Evolutionary conservation across 306 rosid species (phyloP).

Genomic region (Cicer arietinum): DNA sequence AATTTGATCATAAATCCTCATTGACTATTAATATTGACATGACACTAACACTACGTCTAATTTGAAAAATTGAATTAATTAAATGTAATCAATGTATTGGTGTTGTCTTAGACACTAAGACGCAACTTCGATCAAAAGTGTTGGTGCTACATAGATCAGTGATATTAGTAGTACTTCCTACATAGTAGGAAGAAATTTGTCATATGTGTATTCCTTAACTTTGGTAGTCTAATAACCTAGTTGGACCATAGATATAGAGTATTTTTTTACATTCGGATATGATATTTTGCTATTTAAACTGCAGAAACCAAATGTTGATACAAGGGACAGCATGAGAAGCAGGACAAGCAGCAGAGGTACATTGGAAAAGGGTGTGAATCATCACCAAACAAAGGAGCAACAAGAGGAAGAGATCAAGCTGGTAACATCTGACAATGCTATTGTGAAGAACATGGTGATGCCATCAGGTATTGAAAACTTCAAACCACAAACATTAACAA

Average conservation of each 20-base stretch:
- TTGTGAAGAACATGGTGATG: constrained; percentile 48
- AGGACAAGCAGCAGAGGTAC: constrained; percentile 45
- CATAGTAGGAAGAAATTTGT: too few species aligned
- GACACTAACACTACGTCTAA: too few species aligned
- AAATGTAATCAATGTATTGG: too few species aligned
- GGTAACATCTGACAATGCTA: constrained; percentile 43
- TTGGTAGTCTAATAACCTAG: not conserved
- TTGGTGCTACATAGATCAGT: too few species aligned
- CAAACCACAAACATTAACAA: constrained; percentile 67
- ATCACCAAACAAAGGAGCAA: constrained; percentile 48
- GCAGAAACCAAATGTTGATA: constrained; percentile 68
- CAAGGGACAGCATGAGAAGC: constrained; percentile 44
- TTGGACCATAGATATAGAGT: not conserved
- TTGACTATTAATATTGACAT: too few species aligned
- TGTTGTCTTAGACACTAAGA: too few species aligned
- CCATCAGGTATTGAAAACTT: constrained; percentile 55
- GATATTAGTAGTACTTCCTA: too few species aligned
- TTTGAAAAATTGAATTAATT: too few species aligned
- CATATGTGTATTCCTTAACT: not conserved
- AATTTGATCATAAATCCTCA: too few species aligned
- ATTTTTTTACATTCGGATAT: not conserved
- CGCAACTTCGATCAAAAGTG: too few species aligned
- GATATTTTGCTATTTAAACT: not conserved
- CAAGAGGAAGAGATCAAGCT: constrained; percentile 48
- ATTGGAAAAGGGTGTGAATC: constrained; percentile 50